These are phyloP conservation scores for Imleria badia DNA, from an alignment of 768 basidiomycete genomes.

Conservation along the genomic window DNA sequence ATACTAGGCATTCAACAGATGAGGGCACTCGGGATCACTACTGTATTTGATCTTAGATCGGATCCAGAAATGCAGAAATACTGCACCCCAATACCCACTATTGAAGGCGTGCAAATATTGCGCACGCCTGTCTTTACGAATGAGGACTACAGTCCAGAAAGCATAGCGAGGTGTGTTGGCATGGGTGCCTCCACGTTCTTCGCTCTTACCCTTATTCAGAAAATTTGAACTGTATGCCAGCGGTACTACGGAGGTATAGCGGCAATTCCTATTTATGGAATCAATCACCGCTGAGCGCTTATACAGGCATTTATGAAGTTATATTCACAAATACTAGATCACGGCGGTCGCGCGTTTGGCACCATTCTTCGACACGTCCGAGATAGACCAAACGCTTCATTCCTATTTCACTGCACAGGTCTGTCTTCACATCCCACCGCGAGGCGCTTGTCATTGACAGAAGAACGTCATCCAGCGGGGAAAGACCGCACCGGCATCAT, in stretches of 20 bases:
- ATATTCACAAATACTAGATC: constrained; percentile 78
- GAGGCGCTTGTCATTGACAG: not conserved
- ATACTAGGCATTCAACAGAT: constrained; percentile 56
- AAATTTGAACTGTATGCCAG: constrained; percentile 67
- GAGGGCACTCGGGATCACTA: constrained; percentile 59
- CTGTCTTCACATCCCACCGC: not conserved
- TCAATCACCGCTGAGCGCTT: not conserved
- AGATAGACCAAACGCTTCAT: constrained; percentile 63
- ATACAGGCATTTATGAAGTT: constrained; percentile 74
- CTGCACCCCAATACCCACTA: constrained; percentile 57
- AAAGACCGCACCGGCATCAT: constrained; percentile 82
- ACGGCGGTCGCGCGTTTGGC: constrained; percentile 69
- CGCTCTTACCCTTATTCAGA: constrained; percentile 15
- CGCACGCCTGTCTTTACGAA: constrained; percentile 63
- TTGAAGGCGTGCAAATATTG: constrained; percentile 61
- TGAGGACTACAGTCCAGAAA: constrained; percentile 82
- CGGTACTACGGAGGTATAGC: constrained; percentile 71
- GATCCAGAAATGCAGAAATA: constrained; percentile 79
- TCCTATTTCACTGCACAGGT: constrained; percentile 78
- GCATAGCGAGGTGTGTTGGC: constrained; percentile 76
- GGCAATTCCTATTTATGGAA: not conserved
- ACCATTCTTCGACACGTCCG: constrained; percentile 69
- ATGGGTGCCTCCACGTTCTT: not conserved
- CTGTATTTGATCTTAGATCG: constrained; percentile 76
- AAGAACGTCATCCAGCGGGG: constrained; percentile 46